These are phyloP conservation scores for Medicago arabica DNA, from an alignment of 306 rosid species.

Conservation along the genomic window DNA sequence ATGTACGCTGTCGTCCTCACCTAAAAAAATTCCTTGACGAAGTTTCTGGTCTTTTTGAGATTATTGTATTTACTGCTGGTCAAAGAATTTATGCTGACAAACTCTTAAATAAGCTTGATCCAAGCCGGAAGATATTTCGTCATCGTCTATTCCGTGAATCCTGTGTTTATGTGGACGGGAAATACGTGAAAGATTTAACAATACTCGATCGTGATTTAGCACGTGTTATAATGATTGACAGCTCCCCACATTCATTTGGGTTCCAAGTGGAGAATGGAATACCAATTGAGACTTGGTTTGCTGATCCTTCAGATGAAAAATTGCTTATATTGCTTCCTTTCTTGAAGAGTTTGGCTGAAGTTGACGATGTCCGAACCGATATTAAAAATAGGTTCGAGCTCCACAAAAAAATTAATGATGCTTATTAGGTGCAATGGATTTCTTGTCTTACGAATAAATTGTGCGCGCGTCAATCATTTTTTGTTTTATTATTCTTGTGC, in stretches of 20 bases:
- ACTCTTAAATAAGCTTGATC: conserved; percentile 93
- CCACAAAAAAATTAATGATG: conserved; percentile 78
- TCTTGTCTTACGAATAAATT: conserved; percentile 55
- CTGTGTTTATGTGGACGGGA: conserved; percentile 94
- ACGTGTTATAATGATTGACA: conserved; percentile 80
- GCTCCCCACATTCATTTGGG: conserved; percentile 99
- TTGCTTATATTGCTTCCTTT: conserved; percentile 79
- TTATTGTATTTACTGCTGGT: conserved; percentile 95
- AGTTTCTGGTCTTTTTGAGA: conserved; percentile 82
- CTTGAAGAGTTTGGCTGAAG: conserved; percentile 91
- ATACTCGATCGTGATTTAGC: conserved; percentile 96
- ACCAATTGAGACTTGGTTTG: conserved; percentile 99
- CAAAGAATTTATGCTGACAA: conserved; percentile 99
- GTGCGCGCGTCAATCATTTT: conserved; percentile 43
- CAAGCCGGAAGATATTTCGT: conserved; percentile 90
- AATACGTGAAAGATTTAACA: conserved; percentile 94
- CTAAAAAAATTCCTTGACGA: conserved; percentile 82
- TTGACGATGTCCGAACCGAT: conserved; percentile 89
- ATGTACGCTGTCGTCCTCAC: conserved; percentile 96
- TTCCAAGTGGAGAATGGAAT: conserved; percentile 99
- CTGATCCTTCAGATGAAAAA: conserved; percentile 82
- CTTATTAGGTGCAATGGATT: conserved; percentile 66
- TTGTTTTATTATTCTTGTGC: conserved; percentile 46
- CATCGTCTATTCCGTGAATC: conserved; percentile 96
- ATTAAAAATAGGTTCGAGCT: conserved; percentile 85